phyloP scores from a whole-genome alignment of 495 filamentous ascomycete genomes.

The Margaritispora aquatica region DNA sequence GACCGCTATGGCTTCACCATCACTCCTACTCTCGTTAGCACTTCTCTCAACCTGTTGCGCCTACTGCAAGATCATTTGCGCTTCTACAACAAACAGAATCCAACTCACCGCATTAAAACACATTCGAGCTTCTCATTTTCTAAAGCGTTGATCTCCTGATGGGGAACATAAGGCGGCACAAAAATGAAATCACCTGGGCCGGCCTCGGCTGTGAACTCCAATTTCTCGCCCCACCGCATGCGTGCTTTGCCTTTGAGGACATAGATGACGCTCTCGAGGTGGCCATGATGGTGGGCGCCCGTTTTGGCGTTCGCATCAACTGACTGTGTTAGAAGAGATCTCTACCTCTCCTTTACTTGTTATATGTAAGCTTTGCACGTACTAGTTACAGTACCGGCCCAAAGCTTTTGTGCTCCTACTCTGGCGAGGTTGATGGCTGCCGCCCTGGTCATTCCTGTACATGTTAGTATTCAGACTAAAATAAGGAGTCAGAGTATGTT shows the following conservation, averaged over 20 bases:
- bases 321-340: not conserved
- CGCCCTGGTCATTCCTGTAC: constrained; percentile 22
- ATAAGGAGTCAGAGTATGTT: constrained; percentile 2
- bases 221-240: constrained; percentile 34
- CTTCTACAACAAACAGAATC: constrained; percentile 17
- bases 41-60: not conserved
- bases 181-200: constrained; percentile 37
- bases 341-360: too few species aligned
- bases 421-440: constrained; percentile 33
- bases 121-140: constrained; percentile 31
- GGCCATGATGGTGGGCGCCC: constrained; percentile 34
- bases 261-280: constrained; percentile 34
- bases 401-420: constrained; percentile 32
- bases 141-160: constrained; percentile 36
- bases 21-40: constrained; percentile 19
- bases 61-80: constrained; percentile 27
- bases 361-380: too few species aligned
- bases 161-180: constrained; percentile 32
- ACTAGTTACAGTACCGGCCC: constrained; percentile 34
- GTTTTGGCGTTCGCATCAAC: constrained; percentile 33
- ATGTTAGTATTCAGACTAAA: not conserved
- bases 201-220: constrained; percentile 33
- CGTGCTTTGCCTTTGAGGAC: constrained; percentile 30
- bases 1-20: constrained; percentile 30
- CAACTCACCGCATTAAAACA: constrained; percentile 17